Evolutionary conservation across 1,284 basidiomycete species (phyloP).

Genomic region (Puccinia horiana): DNA sequence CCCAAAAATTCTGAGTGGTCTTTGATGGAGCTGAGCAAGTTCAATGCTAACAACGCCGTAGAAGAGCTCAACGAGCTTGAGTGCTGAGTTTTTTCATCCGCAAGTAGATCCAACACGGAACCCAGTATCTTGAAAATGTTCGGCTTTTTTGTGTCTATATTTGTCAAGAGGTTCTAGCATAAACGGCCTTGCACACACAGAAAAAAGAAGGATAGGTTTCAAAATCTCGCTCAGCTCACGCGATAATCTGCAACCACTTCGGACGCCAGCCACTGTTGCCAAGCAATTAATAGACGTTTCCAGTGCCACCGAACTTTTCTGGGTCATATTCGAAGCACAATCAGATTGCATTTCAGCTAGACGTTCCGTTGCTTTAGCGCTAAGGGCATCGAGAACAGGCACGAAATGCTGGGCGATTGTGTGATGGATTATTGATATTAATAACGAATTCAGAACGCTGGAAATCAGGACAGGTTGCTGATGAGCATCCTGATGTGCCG

Average conservation of each 20-base stretch:
- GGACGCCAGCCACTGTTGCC: conserved; percentile 36
- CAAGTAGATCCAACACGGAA: conserved; percentile 9
- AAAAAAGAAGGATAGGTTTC: background rate
- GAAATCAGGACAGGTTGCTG: background rate
- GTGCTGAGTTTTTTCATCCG: background rate
- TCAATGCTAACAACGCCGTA: conserved; percentile 25
- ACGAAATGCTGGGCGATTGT: conserved; percentile 34
- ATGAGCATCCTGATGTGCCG: background rate
- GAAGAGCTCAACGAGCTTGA: background rate
- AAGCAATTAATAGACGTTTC: conserved; percentile 35
- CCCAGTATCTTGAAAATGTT: conserved; percentile 23
- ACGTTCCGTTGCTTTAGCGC: conserved; percentile 10
- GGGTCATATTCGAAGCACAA: background rate
- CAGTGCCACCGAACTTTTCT: background rate
- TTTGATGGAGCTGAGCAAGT: conserved; percentile 33
- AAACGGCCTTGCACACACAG: background rate
- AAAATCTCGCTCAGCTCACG: background rate
- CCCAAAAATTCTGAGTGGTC: conserved; percentile 33
- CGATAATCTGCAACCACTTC: conserved; percentile 40
- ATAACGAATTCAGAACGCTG: conserved; percentile 15
- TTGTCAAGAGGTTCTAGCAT: background rate
- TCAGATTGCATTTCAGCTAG: background rate
- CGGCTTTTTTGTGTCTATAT: conserved; percentile 5
- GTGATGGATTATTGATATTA: conserved; percentile 47
- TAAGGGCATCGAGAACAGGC: conserved; percentile 18